Conservation (phyloP, 2,329 filamentous ascomycete genomes). For the Fusarium illudens region DNA sequence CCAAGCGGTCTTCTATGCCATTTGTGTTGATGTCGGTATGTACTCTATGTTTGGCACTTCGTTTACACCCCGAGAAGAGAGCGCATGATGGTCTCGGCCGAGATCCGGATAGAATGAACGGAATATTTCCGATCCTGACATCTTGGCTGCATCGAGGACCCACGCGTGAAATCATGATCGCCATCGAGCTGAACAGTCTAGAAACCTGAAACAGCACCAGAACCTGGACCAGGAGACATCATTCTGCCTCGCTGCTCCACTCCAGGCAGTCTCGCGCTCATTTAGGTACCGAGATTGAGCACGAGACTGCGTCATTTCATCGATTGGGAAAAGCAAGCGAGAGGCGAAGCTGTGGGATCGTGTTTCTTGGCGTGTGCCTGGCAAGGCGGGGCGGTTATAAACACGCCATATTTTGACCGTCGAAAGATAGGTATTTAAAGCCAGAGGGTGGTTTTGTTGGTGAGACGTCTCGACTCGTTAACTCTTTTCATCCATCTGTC, state of each 20-base stretch:
- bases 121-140: neutral
- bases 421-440: neutral
- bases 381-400: neutral
- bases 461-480: neutral
- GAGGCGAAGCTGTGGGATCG: neutral
- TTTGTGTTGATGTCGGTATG: no score
- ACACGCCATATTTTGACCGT: neutral
- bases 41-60: no score
- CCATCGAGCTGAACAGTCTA: neutral
- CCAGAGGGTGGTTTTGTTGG: neutral
- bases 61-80: no score
- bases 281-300: neutral
- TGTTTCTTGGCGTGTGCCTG: neutral
- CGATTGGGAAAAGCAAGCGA: neutral
- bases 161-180: neutral
- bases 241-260: neutral
- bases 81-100: neutral
- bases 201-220: neutral
- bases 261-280: neutral
- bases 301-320: neutral
- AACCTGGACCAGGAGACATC: neutral
- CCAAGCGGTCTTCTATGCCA: no score
- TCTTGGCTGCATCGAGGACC: neutral
- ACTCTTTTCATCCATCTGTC: neutral
- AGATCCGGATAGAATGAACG: neutral